Conservation (phyloP, 1,139 yeast genomes). For the Protomyces lactucae-debilis region DNA sequence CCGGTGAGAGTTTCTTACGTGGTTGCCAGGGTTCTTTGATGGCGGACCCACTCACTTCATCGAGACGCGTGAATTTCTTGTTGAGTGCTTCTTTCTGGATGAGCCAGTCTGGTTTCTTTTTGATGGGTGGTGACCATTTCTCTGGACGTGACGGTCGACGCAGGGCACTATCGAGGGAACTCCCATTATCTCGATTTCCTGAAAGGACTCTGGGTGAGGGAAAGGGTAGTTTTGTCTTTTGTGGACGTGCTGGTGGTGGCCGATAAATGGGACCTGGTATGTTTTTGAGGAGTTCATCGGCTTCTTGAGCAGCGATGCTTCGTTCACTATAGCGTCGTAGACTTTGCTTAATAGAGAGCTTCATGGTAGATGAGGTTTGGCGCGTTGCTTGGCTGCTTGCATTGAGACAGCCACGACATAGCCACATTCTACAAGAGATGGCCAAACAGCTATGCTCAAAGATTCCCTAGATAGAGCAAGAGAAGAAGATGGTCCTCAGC, state of each 20-base stretch:
- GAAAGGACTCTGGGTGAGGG: neutral
- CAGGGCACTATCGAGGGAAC: neutral
- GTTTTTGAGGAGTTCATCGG: neutral
- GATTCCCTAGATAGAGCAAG: too few species aligned
- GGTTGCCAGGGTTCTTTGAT: slow-evolving; percentile 58
- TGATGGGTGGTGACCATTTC: neutral
- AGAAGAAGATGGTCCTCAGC: too few species aligned
- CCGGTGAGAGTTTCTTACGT: slow-evolving; percentile 59
- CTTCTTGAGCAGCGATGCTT: neutral
- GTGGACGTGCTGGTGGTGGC: neutral
- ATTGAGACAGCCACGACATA: neutral
- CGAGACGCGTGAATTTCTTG: neutral
- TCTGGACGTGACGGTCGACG: neutral
- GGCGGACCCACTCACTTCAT: slow-evolving; percentile 30
- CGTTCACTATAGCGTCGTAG: neutral
- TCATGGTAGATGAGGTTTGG: too few species aligned
- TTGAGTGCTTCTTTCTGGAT: neutral
- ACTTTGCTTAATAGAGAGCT: too few species aligned
- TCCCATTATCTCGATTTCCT: neutral
- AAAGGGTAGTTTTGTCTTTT: neutral
- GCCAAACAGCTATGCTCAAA: too few species aligned
- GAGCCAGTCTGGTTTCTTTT: neutral
- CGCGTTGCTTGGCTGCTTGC: too few species aligned
- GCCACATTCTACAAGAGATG: neutral
- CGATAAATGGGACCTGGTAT: neutral